Percentiles rank a stretch among this genome's conserved stretches.
Conservation (phyloP, 495 filamentous ascomycete genomes). For the Podospora sp. region DNA sequence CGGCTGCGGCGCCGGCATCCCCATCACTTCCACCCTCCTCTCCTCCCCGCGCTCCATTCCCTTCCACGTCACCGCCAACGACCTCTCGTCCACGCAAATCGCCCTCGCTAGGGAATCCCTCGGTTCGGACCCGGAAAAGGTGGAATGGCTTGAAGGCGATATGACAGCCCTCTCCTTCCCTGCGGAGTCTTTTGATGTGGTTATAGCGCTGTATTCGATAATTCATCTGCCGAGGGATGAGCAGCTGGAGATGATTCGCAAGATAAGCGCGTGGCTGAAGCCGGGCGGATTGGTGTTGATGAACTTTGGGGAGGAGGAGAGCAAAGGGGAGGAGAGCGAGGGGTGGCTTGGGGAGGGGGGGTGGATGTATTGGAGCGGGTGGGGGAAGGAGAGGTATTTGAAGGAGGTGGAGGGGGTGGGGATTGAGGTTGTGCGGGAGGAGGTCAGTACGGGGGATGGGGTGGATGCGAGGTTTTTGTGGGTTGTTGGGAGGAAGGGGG, state of each 20-base stretch:
- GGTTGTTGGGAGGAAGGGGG: conserved; percentile 32
- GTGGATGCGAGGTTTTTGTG: conserved; percentile 36
- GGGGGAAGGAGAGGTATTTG: conserved; percentile 35
- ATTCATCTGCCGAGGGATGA: conserved; percentile 43
- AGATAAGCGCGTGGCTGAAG: conserved; percentile 35
- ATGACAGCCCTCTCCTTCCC: conserved; percentile 37
- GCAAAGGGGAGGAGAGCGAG: conserved; percentile 24
- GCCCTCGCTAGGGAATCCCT: conserved; percentile 26
- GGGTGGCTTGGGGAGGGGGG: conserved; percentile 38
- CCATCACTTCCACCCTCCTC: conserved; percentile 34
- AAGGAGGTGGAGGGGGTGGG: conserved; percentile 28
- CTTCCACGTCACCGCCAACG: conserved; percentile 34
- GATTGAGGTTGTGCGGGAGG: conserved; percentile 31
- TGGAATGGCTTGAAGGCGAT: conserved; percentile 34
- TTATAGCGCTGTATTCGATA: conserved; percentile 38
- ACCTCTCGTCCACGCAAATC: conserved; percentile 40
- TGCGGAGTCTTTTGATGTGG: conserved; percentile 25
- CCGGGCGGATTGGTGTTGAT: conserved; percentile 37
- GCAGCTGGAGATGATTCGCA: conserved; percentile 37
- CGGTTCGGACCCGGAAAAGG: conserved; percentile 10
- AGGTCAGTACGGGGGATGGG: conserved; percentile 26
- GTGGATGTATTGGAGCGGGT: conserved; percentile 45
- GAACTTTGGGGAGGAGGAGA: conserved; percentile 34
- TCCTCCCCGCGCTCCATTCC: conserved; percentile 8
- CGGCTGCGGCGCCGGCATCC: conserved; percentile 41